Evolutionary conservation across 1,139 yeast species (phyloP), one percentile per base, ranked within the genome.

Genomic region (Suhomyces terraborum): DNA sequence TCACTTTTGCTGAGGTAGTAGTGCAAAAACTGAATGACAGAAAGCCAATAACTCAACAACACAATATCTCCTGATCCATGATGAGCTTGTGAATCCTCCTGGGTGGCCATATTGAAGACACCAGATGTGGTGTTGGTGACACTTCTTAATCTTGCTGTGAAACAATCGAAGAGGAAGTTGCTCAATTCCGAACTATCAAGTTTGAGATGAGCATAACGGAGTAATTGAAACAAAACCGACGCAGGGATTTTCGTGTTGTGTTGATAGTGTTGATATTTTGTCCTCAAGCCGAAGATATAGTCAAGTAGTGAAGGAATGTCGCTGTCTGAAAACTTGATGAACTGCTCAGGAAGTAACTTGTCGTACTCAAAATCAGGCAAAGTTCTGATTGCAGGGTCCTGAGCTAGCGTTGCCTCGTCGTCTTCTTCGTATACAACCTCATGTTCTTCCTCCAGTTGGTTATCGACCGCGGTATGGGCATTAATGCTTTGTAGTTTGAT

Each of bases 41-140:
- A 77, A 29, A 85, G 69, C 91, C 93, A 84, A 55, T 84, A 84
- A 47, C 91, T 82, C 43, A 82, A 73, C 26, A 75, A 60, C 8
- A 84, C 87, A 42, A 85, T 82, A 56, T 85, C 91, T 17, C 86
- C 84, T 7, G 73, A 64, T 1, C 77, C 77, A 4, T 16, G 32
- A 14, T 45, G 45, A 14, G 40, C 43, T 3, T 46, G 49, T 21
- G 56, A 57, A 13, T 32, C 61, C 20, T 54, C 50, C 37, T 61
- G 64, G 13, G 61, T 53, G 6, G 73, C 71, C 61, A 73, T 66
- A 48, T 73, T 76, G 45, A 78, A 73, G 4, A 78, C 79, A 0
- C 86, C 87, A 8, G 83, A 76, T 47, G 76, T 77, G 9, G 83
- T 77, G 46, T 76, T 67, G 7, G 85, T 77, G 2, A 78, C 76